Evolutionary conservation across 164 flowering plant species (phyloP).

Genomic region (Annona squamosa): DNA sequence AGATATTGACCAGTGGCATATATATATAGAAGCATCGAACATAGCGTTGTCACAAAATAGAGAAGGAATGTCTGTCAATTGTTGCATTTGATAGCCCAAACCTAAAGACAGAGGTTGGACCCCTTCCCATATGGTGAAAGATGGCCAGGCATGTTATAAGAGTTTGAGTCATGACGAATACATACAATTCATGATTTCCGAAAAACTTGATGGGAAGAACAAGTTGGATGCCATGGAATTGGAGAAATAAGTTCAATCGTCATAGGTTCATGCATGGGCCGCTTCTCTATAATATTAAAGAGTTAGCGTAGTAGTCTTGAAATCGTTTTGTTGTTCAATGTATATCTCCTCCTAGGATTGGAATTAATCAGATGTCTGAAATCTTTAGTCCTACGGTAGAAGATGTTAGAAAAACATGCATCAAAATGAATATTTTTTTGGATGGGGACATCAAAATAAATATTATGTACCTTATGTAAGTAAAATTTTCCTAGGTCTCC

Average conservation of each 20-base stretch:
- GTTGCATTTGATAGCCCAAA: slow-evolving; percentile 38
- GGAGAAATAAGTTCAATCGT: background rate
- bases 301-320: too few species aligned
- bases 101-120: slow-evolving; percentile 18
- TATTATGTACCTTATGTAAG: too few species aligned
- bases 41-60: slow-evolving; percentile 35
- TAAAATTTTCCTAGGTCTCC: too few species aligned
- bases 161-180: slow-evolving; percentile 19
- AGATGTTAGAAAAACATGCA: too few species aligned
- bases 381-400: too few species aligned
- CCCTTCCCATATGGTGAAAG: slow-evolving; percentile 23
- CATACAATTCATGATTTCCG: slow-evolving; percentile 1
- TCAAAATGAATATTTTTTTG: too few species aligned
- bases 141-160: slow-evolving; percentile 13
- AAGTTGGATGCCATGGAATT: slow-evolving; percentile 11
- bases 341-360: too few species aligned
- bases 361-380: too few species aligned
- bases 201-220: slow-evolving; percentile 20
- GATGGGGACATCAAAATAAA: too few species aligned
- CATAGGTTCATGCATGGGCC: background rate
- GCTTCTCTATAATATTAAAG: background rate
- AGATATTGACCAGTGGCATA: slow-evolving; percentile 46
- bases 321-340: too few species aligned
- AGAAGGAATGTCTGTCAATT: slow-evolving; percentile 38
- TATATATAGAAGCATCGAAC: slow-evolving; percentile 42